phyloP scores from a whole-genome alignment of 139 green algal species.

The Tetradesmus lagerheimii region DNA sequence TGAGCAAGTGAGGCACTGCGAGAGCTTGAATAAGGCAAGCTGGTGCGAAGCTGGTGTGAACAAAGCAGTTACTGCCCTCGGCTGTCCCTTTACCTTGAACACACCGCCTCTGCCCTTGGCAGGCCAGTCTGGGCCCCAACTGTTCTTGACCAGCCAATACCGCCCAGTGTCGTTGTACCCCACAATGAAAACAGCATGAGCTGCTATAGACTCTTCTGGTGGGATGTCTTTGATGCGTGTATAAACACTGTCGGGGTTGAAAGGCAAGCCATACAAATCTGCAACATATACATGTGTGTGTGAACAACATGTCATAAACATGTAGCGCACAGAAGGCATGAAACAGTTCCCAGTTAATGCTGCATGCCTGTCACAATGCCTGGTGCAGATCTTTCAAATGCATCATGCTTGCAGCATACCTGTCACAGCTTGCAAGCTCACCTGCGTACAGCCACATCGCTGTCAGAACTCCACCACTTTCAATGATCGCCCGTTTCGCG shows the following conservation, averaged over 20 bases:
- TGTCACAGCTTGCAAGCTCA: too few relatives aligned
- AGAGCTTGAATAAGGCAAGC: too few relatives aligned
- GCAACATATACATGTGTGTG: too few relatives aligned
- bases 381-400: too few relatives aligned
- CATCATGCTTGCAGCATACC: too few relatives aligned
- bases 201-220: background rate
- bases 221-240: background rate
- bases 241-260: background rate
- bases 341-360: too few relatives aligned
- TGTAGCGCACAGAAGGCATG: too few relatives aligned
- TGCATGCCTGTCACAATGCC: too few relatives aligned
- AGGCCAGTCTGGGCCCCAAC: slow-evolving; percentile 9
- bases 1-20: too few relatives aligned
- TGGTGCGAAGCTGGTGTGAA: too few relatives aligned
- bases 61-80: too few relatives aligned
- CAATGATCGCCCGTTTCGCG: background rate
- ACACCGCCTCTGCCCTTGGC: background rate
- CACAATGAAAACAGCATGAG: background rate
- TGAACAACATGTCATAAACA: too few relatives aligned
- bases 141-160: background rate
- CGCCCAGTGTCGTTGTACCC: background rate
- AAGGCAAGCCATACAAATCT: background rate
- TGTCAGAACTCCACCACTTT: background rate
- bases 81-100: background rate
- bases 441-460: slow-evolving; percentile 5